Evolutionary conservation across 2,329 filamentous ascomycete species (phyloP).

Genomic region (Cucurbitaria berberidis): DNA sequence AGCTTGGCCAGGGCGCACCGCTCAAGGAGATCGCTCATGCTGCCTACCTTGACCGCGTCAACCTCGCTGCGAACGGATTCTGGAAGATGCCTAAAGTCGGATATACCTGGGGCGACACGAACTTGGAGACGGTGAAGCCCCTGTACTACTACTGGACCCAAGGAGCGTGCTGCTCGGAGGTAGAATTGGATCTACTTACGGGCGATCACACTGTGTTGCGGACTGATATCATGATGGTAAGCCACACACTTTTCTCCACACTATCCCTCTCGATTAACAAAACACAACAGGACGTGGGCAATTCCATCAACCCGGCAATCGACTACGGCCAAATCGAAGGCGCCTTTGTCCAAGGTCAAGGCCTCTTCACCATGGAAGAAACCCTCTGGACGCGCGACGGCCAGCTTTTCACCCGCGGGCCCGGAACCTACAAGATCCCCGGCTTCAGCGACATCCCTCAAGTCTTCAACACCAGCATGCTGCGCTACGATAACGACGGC

Average conservation of each 20-base stretch:
- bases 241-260: neutral
- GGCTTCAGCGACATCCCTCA: constrained; percentile 88
- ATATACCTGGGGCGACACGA: constrained; percentile 75
- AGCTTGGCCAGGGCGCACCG: constrained; percentile 73
- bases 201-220: constrained; percentile 89
- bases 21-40: constrained; percentile 88
- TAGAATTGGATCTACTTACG: constrained; percentile 89
- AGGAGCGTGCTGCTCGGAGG: constrained; percentile 85
- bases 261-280: neutral
- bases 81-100: constrained; percentile 98
- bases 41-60: constrained; percentile 93
- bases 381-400: constrained; percentile 71
- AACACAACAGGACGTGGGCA: constrained; percentile 70
- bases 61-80: constrained; percentile 92
- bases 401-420: constrained; percentile 67
- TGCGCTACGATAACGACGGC: constrained; percentile 67
- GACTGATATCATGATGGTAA: constrained; percentile 86
- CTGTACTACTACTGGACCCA: constrained; percentile 98
- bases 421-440: constrained; percentile 82
- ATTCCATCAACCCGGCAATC: constrained; percentile 77
- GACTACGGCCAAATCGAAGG: constrained; percentile 85
- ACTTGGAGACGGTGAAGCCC: constrained; percentile 49
- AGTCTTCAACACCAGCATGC: constrained; percentile 77
- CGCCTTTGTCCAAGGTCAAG: constrained; percentile 78
- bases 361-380: constrained; percentile 79